Evolutionary conservation across 1,284 basidiomycete species (phyloP).

Genomic region (Anthracocystis panici-leucophaei): DNA sequence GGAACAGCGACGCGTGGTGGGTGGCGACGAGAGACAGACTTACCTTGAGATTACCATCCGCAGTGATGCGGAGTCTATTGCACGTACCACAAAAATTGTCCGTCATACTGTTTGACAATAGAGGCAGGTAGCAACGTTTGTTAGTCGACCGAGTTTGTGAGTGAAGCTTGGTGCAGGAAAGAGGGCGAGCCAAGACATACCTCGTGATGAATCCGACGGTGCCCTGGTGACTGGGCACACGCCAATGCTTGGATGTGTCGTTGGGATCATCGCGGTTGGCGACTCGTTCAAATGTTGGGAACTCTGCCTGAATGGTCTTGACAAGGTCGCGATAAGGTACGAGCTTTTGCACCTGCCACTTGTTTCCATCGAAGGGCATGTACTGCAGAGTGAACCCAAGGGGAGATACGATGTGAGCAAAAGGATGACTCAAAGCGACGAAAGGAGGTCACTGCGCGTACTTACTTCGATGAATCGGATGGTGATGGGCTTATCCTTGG

Average conservation of each 20-base stretch:
- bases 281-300: constrained; percentile 38
- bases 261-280: constrained; percentile 75
- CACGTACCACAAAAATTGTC: constrained; percentile 90
- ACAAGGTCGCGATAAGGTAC: constrained; percentile 70
- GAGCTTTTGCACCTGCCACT: constrained; percentile 86
- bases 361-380: constrained; percentile 88
- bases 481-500: constrained; percentile 76
- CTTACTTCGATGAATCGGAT: constrained; percentile 82
- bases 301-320: constrained; percentile 36
- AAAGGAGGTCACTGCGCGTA: background rate
- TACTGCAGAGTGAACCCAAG: constrained; percentile 71
- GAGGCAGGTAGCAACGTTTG: background rate
- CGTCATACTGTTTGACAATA: constrained; percentile 71
- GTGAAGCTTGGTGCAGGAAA: background rate
- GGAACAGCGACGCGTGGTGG: background rate
- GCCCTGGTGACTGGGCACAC: constrained; percentile 79
- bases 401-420: constrained; percentile 1
- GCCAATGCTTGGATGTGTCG: constrained; percentile 84
- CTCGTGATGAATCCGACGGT: constrained; percentile 82
- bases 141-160: background rate
- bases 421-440: background rate
- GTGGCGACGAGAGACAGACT: constrained; percentile 21
- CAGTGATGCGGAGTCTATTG: constrained; percentile 84
- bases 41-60: constrained; percentile 90
- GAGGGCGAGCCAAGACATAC: constrained; percentile 15